Evolutionary conservation across 1,284 basidiomycete species (phyloP), one percentile per base, ranked within the genome.

Genomic region (Rhodotorula glutinis): DNA sequence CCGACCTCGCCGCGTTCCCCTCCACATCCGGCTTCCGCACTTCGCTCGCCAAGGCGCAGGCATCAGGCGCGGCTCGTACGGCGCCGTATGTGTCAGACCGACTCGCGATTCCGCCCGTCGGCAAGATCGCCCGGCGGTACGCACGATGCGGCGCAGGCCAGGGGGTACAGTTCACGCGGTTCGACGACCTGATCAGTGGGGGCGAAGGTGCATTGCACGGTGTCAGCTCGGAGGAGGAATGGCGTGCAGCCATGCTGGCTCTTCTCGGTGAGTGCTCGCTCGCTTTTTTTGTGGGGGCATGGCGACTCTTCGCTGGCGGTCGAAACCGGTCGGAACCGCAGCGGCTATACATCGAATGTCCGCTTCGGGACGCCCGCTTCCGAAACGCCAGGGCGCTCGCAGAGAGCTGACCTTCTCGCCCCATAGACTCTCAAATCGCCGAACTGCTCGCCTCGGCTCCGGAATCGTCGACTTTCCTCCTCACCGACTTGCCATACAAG

Each of bases 1-100:
- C 71, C 7, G 71, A 72, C 58, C 63, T 72, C 60, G 44, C 63
- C 27, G 53, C 54, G 46, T 56, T 72, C 25, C 68, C 71, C n/a
- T 41, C 64, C 40, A 2, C 56, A 19, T 14, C 62, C 27, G 60
- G 57, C 9, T 25, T 65, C 43, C 51, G 52, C 4, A 19, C 70
- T 10, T 30, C 30, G 2, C 16, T 38, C 27, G 10, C 52, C 1
- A 44, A 43, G 3, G 17, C n/a, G 3, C n/a, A 51, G 17, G 5
- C 25, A 27, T 7, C n/a, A 10, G 13, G 49, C 25, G 27, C 49
- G 25, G 25, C n/a, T 54, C n/a, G n/a, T 38, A 38, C 33, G 33
- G 33, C 33, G 21, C 59, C 64, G 17, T 65, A 65, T 17, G 64
- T 65, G 4, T 27, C 46, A 16, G 25, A 7, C 40, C 30, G 53